Evolutionary conservation across 106 monocot species (phyloP).

Genomic region (Allium fistulosum): DNA sequence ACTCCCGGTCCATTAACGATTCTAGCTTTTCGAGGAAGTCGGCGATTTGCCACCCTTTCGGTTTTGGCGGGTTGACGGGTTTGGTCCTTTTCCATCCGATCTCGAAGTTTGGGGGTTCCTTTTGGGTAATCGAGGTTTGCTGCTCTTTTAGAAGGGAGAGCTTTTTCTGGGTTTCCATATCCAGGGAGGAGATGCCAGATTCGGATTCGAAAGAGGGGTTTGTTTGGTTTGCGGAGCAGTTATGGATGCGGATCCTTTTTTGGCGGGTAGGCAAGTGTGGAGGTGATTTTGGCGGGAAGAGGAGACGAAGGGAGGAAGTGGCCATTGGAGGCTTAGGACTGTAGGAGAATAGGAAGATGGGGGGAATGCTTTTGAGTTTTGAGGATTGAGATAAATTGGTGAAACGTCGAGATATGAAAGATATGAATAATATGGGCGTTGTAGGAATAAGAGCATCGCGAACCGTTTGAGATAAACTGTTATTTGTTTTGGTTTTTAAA

Average conservation of each 20-base stretch:
- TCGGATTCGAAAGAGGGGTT: constrained; percentile 1
- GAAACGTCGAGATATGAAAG: too few relatives aligned
- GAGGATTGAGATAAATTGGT: neutral
- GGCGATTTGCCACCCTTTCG: constrained; percentile 62
- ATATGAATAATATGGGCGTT: too few relatives aligned
- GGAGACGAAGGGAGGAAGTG: neutral
- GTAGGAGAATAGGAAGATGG: neutral
- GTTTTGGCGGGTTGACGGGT: constrained; percentile 52
- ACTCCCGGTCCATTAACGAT: constrained; percentile 48
- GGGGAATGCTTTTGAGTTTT: neutral
- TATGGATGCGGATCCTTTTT: neutral
- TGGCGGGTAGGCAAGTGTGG: neutral
- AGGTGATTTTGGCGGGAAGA: neutral
- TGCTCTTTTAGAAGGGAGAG: constrained; percentile 17
- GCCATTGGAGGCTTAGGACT: neutral
- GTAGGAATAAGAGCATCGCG: too few relatives aligned
- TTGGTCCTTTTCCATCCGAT: constrained; percentile 88
- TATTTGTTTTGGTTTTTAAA: too few relatives aligned
- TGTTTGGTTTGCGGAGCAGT: constrained; percentile 6
- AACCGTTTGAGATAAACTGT: too few relatives aligned
- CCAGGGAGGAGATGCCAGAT: neutral
- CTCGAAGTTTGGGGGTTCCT: constrained; percentile 74
- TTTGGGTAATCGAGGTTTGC: constrained; percentile 5
- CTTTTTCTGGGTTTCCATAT: constrained; percentile 17
- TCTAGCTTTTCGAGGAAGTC: constrained; percentile 85